phyloP scores from a whole-genome alignment of 306 rosid species.

The Acacia acuminata region DNA sequence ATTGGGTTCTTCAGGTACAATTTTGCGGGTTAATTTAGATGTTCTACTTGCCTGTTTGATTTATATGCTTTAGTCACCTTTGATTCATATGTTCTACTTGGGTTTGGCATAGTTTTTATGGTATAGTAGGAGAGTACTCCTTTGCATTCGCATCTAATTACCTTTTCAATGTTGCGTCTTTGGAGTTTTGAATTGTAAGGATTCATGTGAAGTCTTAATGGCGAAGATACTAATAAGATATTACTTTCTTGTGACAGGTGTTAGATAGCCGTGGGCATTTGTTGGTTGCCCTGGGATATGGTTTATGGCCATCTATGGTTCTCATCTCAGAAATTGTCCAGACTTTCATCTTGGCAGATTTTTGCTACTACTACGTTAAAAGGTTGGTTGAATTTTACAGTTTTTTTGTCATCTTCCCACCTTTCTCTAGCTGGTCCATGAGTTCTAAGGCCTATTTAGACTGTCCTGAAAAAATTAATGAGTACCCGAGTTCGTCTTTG shows the following conservation, averaged over 20 bases:
- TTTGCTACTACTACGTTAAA: slow-evolving; percentile 88
- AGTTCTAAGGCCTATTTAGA: neutral
- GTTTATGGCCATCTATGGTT: slow-evolving; percentile 96
- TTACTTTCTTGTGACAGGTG: slow-evolving; percentile 56
- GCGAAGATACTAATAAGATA: slow-evolving; percentile 4
- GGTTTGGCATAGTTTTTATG: neutral
- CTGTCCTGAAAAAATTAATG: neutral
- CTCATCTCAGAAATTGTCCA: slow-evolving; percentile 92
- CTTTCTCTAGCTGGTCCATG: neutral
- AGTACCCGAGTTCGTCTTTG: neutral
- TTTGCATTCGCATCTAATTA: neutral
- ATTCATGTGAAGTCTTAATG: slow-evolving; percentile 6
- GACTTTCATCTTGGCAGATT: slow-evolving; percentile 90
- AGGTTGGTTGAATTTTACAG: slow-evolving; percentile 52
- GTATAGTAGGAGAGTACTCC: neutral
- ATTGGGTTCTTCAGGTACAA: slow-evolving; percentile 98
- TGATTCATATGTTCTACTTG: too few species aligned
- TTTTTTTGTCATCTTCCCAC: neutral
- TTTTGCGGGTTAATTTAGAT: neutral
- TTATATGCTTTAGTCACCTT: too few species aligned
- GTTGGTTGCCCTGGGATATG: slow-evolving; percentile 94
- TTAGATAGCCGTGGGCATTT: slow-evolving; percentile 89
- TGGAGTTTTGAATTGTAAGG: neutral
- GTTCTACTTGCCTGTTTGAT: neutral
- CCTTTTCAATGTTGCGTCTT: slow-evolving; percentile 4